Evolutionary conservation across 2,329 filamentous ascomycete genomes (phyloP), one percentile per base, ranked within the genome.

Genomic region (Aspergillus hiratsukae): DNA sequence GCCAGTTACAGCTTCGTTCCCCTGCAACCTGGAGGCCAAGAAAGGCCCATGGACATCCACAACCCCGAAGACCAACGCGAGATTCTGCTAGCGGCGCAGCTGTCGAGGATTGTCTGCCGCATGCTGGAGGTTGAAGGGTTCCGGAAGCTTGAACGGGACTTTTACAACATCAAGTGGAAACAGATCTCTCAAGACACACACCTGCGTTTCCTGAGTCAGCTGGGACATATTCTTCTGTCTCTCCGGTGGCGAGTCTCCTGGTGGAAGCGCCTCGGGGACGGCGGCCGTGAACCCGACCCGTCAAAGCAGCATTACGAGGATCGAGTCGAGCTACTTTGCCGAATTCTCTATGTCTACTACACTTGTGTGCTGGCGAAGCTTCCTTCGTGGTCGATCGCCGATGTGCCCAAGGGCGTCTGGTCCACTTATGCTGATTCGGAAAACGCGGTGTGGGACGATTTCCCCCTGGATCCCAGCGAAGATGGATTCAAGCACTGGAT

Each of bases 81-180:
- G 43, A 74, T 78, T 48, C 63, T 75, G 1, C 67, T 78, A 2
- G 76, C 76, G 3, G 75, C 75, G 1, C 75, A 78, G 55, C 65
- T 79, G 23, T 76, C 74, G 8, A 74, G 76, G 37, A 78, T 79
- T 48, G 63, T 78, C 56, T 76, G 75, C 62, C 75, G 76, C 53
- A 76, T 77, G 66, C 66, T 78, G 6, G 76, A 79, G 60, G 73
- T 78, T 4, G 75, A 78, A 63, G 76, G 74, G 2, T 78, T 75
- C 69, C 68, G 70, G 29, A 72, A 72, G 51, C 70, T 79, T 0
- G 76, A 79, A 57, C 73, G 72, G 10, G 70, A 73, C 54, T 75
- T 77, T 55, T 76, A 76, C 68, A 76, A 76, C 57, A 76, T 75
- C 59, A 76, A 76, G 58, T 76, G 75, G 73, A 75, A 76, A 56